Evolutionary conservation across 345 rosid genomes (phyloP), one percentile per base, ranked within the genome.

Genomic region (Stellera chamaejasme): DNA sequence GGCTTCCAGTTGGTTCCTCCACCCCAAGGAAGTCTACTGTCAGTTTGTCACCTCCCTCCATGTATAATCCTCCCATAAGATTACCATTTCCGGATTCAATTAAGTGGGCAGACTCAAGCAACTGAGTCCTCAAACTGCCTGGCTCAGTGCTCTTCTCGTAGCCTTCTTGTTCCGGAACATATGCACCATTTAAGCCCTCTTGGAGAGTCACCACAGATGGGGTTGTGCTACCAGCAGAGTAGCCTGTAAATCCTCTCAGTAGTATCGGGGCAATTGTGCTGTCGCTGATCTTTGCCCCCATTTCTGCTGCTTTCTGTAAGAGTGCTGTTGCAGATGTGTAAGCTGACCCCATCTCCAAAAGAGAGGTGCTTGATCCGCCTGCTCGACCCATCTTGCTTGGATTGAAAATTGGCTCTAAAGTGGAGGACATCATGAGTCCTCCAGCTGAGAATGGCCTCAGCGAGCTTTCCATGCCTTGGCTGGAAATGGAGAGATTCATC

Each of bases 251-350:
- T 12, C 82, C 85, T 60, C 74, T 64, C 1, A 73, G 73, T 13
- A 83, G 77, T 32, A 74, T 74, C 2, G 85, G 83, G 23, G 83
- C 44, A 6, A 70, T 76, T 4, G 77, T 45, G 26, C 66, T 65
- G 41, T 80, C 85, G 36, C 85, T 80, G 60, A 72, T 73, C 67
- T 72, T 80, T 2, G 85, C 70, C 15, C 82, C 85, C 80, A 77
- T 80, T 64, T 77, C 80, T 10, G 85, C 74, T 11, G 83, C 83
- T 66, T 72, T 77, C 63, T 80, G 85, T 44, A 83, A 57, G 68
- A 77, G 59, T 12, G 89, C 85, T 13, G 83, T 83, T 48, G 89
- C 83, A 13, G 85, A 80, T 3, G 74, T 72, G 62, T 60, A 69
- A 32, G 68, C 52, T 15, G 75, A 64, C 12, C 69, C 76, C 13